Base-by-base conservation (phyloP, 495 filamentous ascomycete species). In the Schizothecium vesticola region DNA sequence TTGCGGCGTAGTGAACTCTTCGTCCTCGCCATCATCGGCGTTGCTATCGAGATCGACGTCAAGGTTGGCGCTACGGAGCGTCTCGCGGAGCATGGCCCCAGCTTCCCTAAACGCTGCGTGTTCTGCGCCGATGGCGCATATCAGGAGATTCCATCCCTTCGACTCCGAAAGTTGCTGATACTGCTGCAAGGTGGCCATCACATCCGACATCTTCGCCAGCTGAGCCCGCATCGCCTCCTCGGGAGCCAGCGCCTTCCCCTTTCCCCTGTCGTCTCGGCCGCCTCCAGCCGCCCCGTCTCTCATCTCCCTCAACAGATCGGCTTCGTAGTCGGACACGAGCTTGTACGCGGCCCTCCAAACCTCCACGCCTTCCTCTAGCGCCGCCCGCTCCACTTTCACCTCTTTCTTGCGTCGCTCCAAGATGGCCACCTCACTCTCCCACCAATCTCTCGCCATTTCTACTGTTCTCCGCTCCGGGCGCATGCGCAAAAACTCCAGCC, bases 91-190 rank as follows among this genome's bases (percentile, higher is more conserved):
- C 69, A 96, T 84, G 2, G 79, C 79, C 65, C 86, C 83, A 11
- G 89, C 91, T 72, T 93, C 88, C 62, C 78, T 82, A 64, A 97
- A 87, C 9, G 96, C 94, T 71, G 94, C 91, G 4, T 97, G 76
- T 73, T 99, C 95, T 1, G 95, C 92, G 4, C 93, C 90, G 67
- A 97, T 89, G 67, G 91, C 93, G 67, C 90, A 94, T 24, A 97
- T 86, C 25, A 99, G 82, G 26, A 98, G 78, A 56, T 91, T 97
- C 95, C 95, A 99, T 8, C 88, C 85, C 65, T 85, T 85, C 4
- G 85, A 82, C 64, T 90, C 83, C 0, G 89, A 90, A 36, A 84
- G 77, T 19, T 85, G 82, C n/a, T 90, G 73, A 8, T 82, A 84
- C 43, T 83, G 78, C 64, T 90, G 86, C n/a, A 97, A 74, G 12